Evolutionary conservation across 1,284 basidiomycete genomes (phyloP), one percentile per base, ranked within the genome.

Genomic region (Ustilago tritici): DNA sequence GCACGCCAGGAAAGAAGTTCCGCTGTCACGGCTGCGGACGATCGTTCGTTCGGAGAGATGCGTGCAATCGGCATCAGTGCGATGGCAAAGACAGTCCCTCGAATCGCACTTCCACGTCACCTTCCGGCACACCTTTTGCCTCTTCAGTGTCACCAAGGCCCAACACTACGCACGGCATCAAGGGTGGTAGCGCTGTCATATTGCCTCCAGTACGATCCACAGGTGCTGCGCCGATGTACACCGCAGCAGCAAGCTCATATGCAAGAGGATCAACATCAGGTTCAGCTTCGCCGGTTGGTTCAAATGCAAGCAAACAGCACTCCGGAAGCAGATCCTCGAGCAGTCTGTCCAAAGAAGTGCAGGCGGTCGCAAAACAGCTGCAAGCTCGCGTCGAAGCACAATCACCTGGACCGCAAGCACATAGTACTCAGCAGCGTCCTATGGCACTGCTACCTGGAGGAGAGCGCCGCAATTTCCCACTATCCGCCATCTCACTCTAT

Each of bases 1-100:
- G 79, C n/a, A 71, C 82, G 5, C 84, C 84, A 0, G 79, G 81
- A 19, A 80, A 81, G 35, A 85, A 85, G 65, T 83, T 85, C 47
- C 75, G 82, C 5, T 85, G 84, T 65, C 64, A 81, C n/a, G 57
- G 55, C 28, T 85, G 84, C 43, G 79, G 82, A 3, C 65, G 81
- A 14, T 77, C 70, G 1, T 85, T 85, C 56, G 84, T 85, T 10
- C 80, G 84, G 2, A 68, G 84, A 43, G 84, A 85, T 55, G 84
- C 83, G 4, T 75, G 78, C 31, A 76, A 75, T 40, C 75, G 79
- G 2, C 83, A 84, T 66, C 74, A 80, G 43, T 85, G 83, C 65
- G 74, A 74, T 35, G 60, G 58, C 23, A 67, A 54, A 38, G 56
- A 60, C 40, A 64, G 60, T 40, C 65, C 65, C 15, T 63, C 52